These are phyloP conservation scores for Vitis rupestris DNA, from an alignment of 164 flowering plant species.

Conservation along the genomic window DNA sequence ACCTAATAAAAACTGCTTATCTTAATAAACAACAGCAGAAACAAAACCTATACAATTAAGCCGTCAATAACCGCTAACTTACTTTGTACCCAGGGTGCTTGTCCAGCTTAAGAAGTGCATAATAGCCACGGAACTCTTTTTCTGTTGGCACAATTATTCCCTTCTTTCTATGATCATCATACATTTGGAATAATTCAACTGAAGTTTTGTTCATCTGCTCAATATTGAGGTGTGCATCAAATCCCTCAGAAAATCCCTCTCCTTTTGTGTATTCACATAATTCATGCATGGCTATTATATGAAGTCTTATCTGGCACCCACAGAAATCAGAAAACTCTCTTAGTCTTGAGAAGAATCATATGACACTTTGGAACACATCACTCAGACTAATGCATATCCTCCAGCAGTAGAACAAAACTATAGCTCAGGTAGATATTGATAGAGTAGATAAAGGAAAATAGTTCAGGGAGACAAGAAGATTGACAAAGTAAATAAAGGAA, in stretches of 20 bases:
- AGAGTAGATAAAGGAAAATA: no score
- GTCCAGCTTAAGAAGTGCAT: constrained; percentile 97
- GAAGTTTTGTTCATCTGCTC: constrained; percentile 99
- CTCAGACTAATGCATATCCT: no score
- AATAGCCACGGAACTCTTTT: constrained; percentile 95
- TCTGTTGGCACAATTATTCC: constrained; percentile 73
- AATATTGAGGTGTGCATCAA: constrained; percentile 98
- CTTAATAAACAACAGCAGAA: constrained; percentile 14
- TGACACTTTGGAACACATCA: neutral
- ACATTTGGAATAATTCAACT: constrained; percentile 92
- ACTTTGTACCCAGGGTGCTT: constrained; percentile 99
- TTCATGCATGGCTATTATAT: constrained; percentile 96
- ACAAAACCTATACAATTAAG: constrained; percentile 9
- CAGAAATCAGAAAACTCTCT: constrained; percentile 10
- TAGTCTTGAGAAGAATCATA: neutral
- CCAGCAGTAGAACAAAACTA: no score
- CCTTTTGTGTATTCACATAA: constrained; percentile 90
- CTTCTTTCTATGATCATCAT: constrained; percentile 94
- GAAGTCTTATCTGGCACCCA: constrained; percentile 81
- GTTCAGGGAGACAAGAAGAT: no score
- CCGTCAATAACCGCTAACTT: constrained; percentile 24
- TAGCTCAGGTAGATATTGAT: no score
- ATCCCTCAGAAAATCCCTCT: constrained; percentile 97
- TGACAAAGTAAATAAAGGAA: no score
- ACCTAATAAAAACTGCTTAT: constrained; percentile 54